Base-by-base conservation (phyloP, 1,284 basidiomycete genomes). In the Naganishia liquefaciens region DNA sequence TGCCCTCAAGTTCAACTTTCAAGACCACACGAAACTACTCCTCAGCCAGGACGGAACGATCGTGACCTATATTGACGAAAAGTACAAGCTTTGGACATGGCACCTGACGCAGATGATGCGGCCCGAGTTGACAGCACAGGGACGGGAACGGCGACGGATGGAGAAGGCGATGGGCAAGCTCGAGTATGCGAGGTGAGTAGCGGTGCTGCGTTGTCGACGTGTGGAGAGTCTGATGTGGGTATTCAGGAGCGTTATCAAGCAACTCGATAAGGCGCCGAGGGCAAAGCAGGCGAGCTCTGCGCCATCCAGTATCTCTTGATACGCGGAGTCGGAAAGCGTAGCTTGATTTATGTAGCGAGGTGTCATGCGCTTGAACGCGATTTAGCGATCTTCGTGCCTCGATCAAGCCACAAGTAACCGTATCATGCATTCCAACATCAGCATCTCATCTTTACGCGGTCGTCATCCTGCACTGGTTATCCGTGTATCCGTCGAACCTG, bases 11-110 rank as follows among this genome's bases (percentile, higher is more conserved):
- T 95, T 98, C 84, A 99, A 98, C 82, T 98, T 97, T 77, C 92
- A 91, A 79, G 95, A 99, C 80, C 95, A 99, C 81, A 90, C 90
- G 44, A 99, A 99, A 78, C 80, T 98, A 64, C 88, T 99, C 67
- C 82, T 98, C 61, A 92, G 91, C 7, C 84, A 86, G 2, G 82
- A 88, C 39, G 94, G 90, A 0, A 81, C 88, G 25, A 80, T 89
- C 17, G 82, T 98, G 52, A 90, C 91, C 3, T 87, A 93, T 76
- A 94, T 98, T 73, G 91, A 93, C 82, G 92, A 91, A 79, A 85
- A 89, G 73, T 91, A 92, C 79, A 82, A 83, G 53, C 80, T 94
- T 73, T 86, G 86, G 44, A 87, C 87, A 28, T 91, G 87, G 83
- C 84, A 86, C 13, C 81, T 98, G 54, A 83, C 83, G 53, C 86